Percentiles rank a stretch among this genome's conserved stretches.
Evolutionary conservation across 2,329 filamentous ascomycete genomes (phyloP).

Genomic region (Colletotrichum sp.): DNA sequence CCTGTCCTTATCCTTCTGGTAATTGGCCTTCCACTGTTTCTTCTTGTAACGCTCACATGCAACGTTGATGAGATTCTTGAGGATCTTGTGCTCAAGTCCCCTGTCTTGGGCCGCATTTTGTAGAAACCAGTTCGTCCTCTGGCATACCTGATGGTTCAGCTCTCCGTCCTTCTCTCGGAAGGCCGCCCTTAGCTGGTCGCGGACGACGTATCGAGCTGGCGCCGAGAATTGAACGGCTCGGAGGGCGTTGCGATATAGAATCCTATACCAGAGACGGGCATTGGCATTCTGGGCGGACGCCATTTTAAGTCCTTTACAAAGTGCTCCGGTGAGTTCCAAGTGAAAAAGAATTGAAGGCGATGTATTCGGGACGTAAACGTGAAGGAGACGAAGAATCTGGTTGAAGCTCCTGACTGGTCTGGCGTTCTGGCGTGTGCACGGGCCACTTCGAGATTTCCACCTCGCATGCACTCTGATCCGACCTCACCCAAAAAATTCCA

Average conservation of each 20-base stretch:
- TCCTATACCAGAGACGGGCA: conserved; percentile 70
- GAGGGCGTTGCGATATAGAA: conserved; percentile 70
- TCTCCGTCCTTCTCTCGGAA: conserved; percentile 56
- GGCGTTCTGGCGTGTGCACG: background rate
- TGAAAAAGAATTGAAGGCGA: background rate
- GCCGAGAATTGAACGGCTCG: conserved; percentile 74
- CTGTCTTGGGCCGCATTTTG: conserved; percentile 64
- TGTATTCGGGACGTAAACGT: background rate
- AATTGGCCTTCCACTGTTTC: conserved; percentile 30
- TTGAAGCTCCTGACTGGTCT: background rate
- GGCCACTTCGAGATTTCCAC: conserved; percentile 14
- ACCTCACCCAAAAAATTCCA: conserved; percentile 23
- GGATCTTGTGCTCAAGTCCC: conserved; percentile 74
- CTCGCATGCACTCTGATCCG: conserved; percentile 6
- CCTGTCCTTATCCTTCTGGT: background rate
- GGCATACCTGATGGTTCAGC: conserved; percentile 58
- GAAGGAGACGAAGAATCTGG: background rate
- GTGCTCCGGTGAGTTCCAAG: background rate
- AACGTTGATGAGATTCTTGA: conserved; percentile 69
- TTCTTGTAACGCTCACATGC: conserved; percentile 34
- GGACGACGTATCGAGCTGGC: conserved; percentile 68
- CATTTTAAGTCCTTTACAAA: conserved; percentile 28
- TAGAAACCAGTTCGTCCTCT: conserved; percentile 74
- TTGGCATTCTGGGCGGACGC: conserved; percentile 33
- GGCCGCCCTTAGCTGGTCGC: conserved; percentile 62